Percentiles rank a stretch among this genome's conserved stretches.
These are phyloP conservation scores for Erodium trifolium DNA, from an alignment of 441 rosid species.

Conservation along the genomic window DNA sequence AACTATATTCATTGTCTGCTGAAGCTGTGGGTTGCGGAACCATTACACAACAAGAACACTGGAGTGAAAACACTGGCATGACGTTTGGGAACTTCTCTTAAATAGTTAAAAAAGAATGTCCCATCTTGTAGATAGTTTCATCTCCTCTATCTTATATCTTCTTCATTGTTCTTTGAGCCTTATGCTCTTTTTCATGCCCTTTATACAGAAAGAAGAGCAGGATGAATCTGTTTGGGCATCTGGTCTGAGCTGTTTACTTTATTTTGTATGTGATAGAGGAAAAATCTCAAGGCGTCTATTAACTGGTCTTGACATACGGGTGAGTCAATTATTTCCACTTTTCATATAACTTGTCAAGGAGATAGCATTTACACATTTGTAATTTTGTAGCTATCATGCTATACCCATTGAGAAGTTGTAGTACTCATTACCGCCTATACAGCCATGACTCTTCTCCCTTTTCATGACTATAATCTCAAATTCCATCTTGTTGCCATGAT, in stretches of 20 bases:
- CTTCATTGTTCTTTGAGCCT: background rate
- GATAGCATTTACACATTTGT: background rate
- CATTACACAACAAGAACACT: background rate
- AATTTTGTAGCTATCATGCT: background rate
- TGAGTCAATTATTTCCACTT: conserved; percentile 30
- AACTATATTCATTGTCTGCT: background rate
- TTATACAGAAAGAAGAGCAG: conserved; percentile 57
- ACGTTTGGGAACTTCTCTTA: background rate
- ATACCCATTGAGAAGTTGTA: background rate
- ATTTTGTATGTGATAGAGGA: conserved; percentile 87
- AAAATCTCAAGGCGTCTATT: conserved; percentile 66
- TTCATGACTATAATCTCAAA: background rate
- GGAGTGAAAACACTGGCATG: background rate
- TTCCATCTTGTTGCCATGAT: background rate
- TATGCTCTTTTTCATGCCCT: conserved; percentile 10
- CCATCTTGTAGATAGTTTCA: background rate
- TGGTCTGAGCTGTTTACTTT: conserved; percentile 90
- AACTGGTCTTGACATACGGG: conserved; percentile 97
- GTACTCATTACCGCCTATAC: background rate
- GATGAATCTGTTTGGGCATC: conserved; percentile 97
- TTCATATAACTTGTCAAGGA: background rate
- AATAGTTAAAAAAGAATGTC: background rate
- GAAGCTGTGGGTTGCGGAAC: too few species aligned
- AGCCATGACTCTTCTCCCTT: background rate
- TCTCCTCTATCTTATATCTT: background rate